Evolutionary conservation across 2,329 filamentous ascomycete genomes (phyloP), one percentile per base, ranked within the genome.

Genomic region (Apiospora kogelbergensis): DNA sequence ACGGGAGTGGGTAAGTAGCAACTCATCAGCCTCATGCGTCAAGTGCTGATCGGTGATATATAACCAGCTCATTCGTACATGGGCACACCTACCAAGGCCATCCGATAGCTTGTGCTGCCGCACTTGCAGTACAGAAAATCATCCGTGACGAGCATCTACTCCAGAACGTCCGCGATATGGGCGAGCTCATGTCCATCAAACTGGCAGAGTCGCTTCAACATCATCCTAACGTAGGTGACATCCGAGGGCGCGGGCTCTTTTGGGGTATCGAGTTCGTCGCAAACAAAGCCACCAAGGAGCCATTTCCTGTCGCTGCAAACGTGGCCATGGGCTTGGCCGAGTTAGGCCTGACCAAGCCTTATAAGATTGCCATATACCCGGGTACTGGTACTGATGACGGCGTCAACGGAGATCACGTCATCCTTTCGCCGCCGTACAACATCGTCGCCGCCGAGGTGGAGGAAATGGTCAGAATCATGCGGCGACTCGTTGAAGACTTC

Each of bases 341-440:
- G 68, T 72, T 76, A 9, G 80, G 78, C 6, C 65, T 82, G 67
- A 69, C 66, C 1, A 66, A 74, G 10, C 48, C 73, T 7, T 80
- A 82, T 63, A 76, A 78, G 0, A 74, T 86, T n/a, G 78, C 79
- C 9, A 75, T 93, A 2, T 93, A 93, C 75, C 88, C 89, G 1
- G 90, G 90, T 0, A 80, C 81, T 0, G 91, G 91, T 1, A 89
- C 88, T 0, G 86, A 82, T 0, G 89, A 85, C 72, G 84, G 92
- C 60, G 83, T 86, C 1, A 76, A 76, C 1, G 91, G 92, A 11
- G 92, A 95, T 74, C 90, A 93, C 77, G 81, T 93, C 44, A 83
- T 94, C 33, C 74, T 95, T 13, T 87, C 91, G 1, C 92, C 92
- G 6, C 85, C 92, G 0, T 93, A 89, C 78, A 93, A 87, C 60